Evolutionary conservation across 1,139 yeast species (phyloP).

Genomic region (Candida mesenterica): DNA sequence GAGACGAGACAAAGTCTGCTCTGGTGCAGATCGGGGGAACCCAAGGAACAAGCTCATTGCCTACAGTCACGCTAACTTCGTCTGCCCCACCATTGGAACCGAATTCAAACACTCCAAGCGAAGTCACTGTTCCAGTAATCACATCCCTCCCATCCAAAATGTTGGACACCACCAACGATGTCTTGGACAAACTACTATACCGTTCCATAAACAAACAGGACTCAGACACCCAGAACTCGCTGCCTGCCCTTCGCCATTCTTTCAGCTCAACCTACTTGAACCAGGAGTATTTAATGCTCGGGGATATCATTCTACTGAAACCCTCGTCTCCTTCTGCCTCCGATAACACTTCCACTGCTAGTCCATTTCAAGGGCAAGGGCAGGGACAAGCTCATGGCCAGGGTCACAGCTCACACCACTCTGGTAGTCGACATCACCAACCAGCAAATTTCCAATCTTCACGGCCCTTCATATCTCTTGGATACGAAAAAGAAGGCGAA

Average conservation of each 20-base stretch:
- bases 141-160: too few species aligned
- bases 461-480: conserved; percentile 45
- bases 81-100: too few species aligned
- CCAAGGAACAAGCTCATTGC: too few species aligned
- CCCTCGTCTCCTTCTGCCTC: conserved; percentile 29
- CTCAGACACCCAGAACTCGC: conserved; percentile 6
- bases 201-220: not conserved
- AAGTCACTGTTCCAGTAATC: too few species aligned
- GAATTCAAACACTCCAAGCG: too few species aligned
- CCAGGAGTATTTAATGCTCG: conserved; percentile 59
- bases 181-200: conserved; percentile 27
- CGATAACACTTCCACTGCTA: conserved; percentile 10
- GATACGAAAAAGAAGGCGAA: conserved; percentile 21
- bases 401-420: conserved; percentile 7
- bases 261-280: conserved; percentile 45
- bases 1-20: conserved; percentile 1
- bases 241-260: conserved; percentile 19
- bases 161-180: conserved; percentile 42
- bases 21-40: too few species aligned
- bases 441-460: not conserved
- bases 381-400: conserved; percentile 1
- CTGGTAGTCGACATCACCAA: conserved; percentile 1
- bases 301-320: conserved; percentile 52
- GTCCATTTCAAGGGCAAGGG: conserved; percentile 3
- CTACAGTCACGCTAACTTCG: too few species aligned